A percentile compares a stretch with the other conserved stretches of the same genome.
Conservation (phyloP, 495 filamentous ascomycete genomes). For the Eremomyces bilateralis region DNA sequence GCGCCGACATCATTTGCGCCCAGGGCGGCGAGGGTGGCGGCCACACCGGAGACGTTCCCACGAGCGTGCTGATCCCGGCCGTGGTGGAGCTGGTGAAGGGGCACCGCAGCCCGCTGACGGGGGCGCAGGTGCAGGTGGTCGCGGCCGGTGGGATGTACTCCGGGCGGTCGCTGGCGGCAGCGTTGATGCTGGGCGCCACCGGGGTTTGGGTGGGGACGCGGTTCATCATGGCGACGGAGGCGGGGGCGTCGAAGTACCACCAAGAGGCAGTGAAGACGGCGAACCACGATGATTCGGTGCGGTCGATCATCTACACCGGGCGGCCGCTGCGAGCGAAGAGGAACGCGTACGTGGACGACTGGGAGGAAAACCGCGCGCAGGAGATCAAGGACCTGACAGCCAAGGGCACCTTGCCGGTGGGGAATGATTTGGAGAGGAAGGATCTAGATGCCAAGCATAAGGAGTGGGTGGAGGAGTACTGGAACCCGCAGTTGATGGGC, state of each 20-base stretch:
- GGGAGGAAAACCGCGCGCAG: slow-evolving; percentile 71
- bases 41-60: slow-evolving; percentile 80
- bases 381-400: slow-evolving; percentile 84
- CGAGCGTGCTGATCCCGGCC: slow-evolving; percentile 75
- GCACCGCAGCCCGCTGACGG: slow-evolving; percentile 69
- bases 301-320: slow-evolving; percentile 95
- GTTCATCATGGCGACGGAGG: slow-evolving; percentile 85
- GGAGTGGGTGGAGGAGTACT: too few relatives aligned
- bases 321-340: slow-evolving; percentile 81
- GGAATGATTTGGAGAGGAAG: slow-evolving; percentile 79
- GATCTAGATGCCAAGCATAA: slow-evolving; percentile 53
- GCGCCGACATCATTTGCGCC: slow-evolving; percentile 79
- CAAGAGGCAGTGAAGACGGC: slow-evolving; percentile 90
- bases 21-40: slow-evolving; percentile 85
- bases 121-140: slow-evolving; percentile 67
- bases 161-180: slow-evolving; percentile 71
- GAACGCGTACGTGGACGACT: slow-evolving; percentile 83
- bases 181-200: slow-evolving; percentile 77
- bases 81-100: slow-evolving; percentile 66
- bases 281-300: slow-evolving; percentile 81
- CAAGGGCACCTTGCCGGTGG: slow-evolving; percentile 80
- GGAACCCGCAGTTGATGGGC: slow-evolving; percentile 93
- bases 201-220: slow-evolving; percentile 94
- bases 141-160: slow-evolving; percentile 90
- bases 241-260: slow-evolving; percentile 79